These are phyloP conservation scores for Solanum hybrid DNA, from an alignment of 305 asterid species.

Conservation along the genomic window DNA sequence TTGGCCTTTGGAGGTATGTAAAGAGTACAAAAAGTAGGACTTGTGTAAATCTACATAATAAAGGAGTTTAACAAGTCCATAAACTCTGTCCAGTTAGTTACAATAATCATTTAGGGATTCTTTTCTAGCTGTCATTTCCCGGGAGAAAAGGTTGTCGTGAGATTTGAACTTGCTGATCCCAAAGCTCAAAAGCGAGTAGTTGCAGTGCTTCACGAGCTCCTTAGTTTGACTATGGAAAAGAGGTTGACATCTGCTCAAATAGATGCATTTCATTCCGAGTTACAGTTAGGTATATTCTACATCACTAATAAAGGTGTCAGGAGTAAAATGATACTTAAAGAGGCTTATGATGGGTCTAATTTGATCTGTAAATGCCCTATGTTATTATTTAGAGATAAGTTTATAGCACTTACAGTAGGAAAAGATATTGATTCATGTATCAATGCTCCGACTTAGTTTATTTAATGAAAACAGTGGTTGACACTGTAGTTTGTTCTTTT, in stretches of 20 bases:
- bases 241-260: conserved; percentile 64
- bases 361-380: conserved; percentile 61
- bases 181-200: conserved; percentile 77
- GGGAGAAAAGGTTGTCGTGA: conserved; percentile 54
- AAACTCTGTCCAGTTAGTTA: background rate
- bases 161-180: conserved; percentile 57
- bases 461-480: background rate
- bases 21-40: background rate
- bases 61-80: background rate
- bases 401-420: conserved; percentile 56
- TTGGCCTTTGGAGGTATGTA: background rate
- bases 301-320: conserved; percentile 67
- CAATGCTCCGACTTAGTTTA: background rate
- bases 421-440: conserved; percentile 25
- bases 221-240: conserved; percentile 83
- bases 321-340: conserved; percentile 76
- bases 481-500: too few species aligned
- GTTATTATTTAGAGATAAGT: conserved; percentile 45
- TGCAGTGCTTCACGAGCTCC: conserved; percentile 89
- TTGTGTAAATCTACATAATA: background rate
- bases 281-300: conserved; percentile 66
- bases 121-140: conserved; percentile 65
- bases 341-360: conserved; percentile 61
- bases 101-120: conserved; percentile 40
- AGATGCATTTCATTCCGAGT: conserved; percentile 73